Percentiles rank a stretch among this genome's conserved stretches.
Conservation (phyloP, 2,329 filamentous ascomycete genomes). For the Monilinia fructicola region DNA sequence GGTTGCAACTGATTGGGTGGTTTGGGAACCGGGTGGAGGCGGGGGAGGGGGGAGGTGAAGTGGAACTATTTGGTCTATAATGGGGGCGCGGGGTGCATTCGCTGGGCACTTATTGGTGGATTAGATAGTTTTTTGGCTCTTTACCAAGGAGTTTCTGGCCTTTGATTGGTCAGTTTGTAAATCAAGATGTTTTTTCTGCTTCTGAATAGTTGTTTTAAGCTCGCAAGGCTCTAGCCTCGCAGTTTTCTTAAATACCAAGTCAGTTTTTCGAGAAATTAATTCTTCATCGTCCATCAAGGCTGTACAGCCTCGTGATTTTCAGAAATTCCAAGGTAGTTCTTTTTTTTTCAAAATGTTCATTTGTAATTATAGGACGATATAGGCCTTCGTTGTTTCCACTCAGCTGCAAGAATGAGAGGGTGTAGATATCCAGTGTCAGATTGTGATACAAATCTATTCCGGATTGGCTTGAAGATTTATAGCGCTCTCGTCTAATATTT, state of each 20-base stretch:
- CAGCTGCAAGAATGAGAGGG: accelerated
- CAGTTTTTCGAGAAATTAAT: neutral
- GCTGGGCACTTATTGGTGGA: neutral
- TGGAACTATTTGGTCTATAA: neutral
- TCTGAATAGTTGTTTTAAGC: neutral
- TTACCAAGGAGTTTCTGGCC: neutral
- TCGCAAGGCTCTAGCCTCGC: neutral
- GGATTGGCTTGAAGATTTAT: neutral
- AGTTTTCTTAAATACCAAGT: neutral
- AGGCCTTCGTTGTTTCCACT: neutral
- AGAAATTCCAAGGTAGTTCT: neutral
- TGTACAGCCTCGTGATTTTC: neutral
- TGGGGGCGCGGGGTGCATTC: neutral
- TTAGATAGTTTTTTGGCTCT: neutral
- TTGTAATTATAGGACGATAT: neutral
- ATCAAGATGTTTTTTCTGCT: neutral
- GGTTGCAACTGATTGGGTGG: slow-evolving; percentile 2
- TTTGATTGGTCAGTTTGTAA: neutral
- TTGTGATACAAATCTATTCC: neutral
- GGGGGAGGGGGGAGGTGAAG: too few relatives aligned
- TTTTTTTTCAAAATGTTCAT: neutral
- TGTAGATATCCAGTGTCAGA: neutral
- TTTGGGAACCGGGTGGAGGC: neutral
- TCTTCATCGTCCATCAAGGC: neutral
- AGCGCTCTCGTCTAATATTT: neutral